A percentile compares a stretch with the other conserved stretches of the same genome.
These are phyloP conservation scores for Hypoxylon fuscum DNA, from an alignment of 495 filamentous ascomycete species.

Conservation along the genomic window DNA sequence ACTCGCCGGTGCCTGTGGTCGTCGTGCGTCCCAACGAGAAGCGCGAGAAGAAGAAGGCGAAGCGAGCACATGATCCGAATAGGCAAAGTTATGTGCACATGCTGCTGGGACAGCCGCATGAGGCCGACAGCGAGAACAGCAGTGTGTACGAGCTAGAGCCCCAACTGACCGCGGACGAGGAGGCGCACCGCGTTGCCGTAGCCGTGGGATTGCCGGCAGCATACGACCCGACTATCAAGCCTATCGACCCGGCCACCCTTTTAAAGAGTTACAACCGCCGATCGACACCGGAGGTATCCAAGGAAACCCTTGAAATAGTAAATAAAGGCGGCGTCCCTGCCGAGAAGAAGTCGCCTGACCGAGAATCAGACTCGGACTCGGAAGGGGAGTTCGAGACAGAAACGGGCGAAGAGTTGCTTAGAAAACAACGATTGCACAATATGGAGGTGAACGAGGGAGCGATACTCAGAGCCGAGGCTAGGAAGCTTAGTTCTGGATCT, in stretches of 20 bases:
- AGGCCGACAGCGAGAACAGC: constrained; percentile 58
- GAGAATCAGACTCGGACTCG: constrained; percentile 60
- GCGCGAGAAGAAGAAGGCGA: constrained; percentile 89
- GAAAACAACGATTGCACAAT: constrained; percentile 61
- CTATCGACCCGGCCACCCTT: constrained; percentile 52
- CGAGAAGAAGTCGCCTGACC: constrained; percentile 40
- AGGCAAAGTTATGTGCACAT: constrained; percentile 85
- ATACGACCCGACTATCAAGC: constrained; percentile 65
- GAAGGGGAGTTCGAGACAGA: constrained; percentile 61
- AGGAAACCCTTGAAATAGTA: constrained; percentile 32
- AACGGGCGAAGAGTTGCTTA: constrained; percentile 49
- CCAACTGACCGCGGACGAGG: constrained; percentile 62
- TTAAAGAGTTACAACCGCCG: constrained; percentile 36
- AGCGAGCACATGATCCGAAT: constrained; percentile 80
- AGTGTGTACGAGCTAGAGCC: constrained; percentile 58
- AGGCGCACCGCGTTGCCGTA: constrained; percentile 75
- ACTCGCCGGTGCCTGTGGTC: constrained; percentile 95
- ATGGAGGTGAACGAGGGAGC: constrained; percentile 66
- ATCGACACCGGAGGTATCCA: constrained; percentile 40
- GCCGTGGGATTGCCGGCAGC: constrained; percentile 71
- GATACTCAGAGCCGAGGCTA: constrained; percentile 48
- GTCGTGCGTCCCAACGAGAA: constrained; percentile 92
- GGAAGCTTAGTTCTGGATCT: constrained; percentile 41
- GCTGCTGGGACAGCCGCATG: constrained; percentile 72
- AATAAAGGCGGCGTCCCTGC: constrained; percentile 29